Percentiles rank a stretch among this genome's conserved stretches.
Evolutionary conservation across 306 rosid genomes (phyloP).

Genomic region (Ammopiptanthus mongolicus): DNA sequence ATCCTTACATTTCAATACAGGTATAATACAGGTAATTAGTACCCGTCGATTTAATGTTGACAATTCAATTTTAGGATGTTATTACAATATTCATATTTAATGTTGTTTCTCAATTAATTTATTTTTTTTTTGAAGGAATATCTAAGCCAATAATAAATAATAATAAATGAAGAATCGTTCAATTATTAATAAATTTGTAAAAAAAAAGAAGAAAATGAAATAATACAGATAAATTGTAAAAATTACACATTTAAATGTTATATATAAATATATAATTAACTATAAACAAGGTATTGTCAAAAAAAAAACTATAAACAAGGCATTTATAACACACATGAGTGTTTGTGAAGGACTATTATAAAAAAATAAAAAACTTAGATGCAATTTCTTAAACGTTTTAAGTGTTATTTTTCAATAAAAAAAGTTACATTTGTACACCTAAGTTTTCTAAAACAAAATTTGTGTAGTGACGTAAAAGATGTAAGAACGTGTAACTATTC

Average conservation of each 20-base stretch:
- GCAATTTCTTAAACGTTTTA: too few relatives aligned
- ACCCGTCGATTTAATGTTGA: background rate
- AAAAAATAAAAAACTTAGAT: too few relatives aligned
- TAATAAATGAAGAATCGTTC: background rate
- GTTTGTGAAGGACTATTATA: too few relatives aligned
- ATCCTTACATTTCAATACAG: background rate
- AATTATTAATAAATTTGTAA: background rate
- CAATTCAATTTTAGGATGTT: background rate
- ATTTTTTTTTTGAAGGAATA: background rate
- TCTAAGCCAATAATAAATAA: background rate
- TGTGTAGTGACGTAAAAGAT: too few relatives aligned
- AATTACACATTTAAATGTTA: background rate
- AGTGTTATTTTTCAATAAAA: too few relatives aligned
- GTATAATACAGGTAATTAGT: background rate
- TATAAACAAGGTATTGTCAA: too few relatives aligned
- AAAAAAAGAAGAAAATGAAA: background rate
- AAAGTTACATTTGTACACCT: too few relatives aligned
- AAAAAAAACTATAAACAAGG: too few relatives aligned
- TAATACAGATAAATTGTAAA: background rate
- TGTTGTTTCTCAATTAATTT: background rate
- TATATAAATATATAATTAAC: too few relatives aligned
- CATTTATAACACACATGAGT: too few relatives aligned
- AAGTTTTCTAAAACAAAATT: too few relatives aligned
- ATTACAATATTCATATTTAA: background rate
- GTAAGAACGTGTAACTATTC: background rate